Base-by-base conservation (phyloP, 352 stramenopile genomes). In the Salisapilia sapeloensis region DNA sequence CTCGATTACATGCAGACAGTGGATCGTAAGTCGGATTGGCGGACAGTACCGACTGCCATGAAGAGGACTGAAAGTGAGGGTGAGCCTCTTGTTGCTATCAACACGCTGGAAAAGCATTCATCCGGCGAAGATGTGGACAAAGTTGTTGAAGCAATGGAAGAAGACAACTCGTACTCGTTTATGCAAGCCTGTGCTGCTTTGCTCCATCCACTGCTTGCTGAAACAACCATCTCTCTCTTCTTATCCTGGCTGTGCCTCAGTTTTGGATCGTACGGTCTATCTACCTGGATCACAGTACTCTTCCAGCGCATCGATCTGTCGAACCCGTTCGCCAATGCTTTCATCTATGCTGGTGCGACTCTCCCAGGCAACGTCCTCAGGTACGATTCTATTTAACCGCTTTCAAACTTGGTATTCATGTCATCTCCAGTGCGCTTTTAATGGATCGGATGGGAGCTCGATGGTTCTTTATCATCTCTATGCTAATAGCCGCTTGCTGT, bases 221-320 rank as follows among this genome's bases (percentile, higher is more conserved):
- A 36, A 4, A 84, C 69, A n/a, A 84, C 64, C 15, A 24, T 81
- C 4, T 65, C 64, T 29, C 33, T 84, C 32, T 32, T 81, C 8
- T 25, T 71, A 31, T 77, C 64, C 31, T 79, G 64, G 53, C 80
- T 78, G 29, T 85, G 65, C 32, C 56, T 82, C 29, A 85, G 66
- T 25, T 82, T 82, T 24, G 63, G 79, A 8, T 93, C 72, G 18
- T 96, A 96, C 41, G 83, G 83, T 4, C 63, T 96, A 12, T 63
- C 79, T 5, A 94, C 82, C 35, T 96, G 86, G 86, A 96, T 96
- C 46, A 95, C 91, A 5, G 78, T 78, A 34, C 46, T 96, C 2
- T 96, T 96, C 55, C 77, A 87, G 37, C 58, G 58, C n/a, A 79
- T 96, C 33, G 45, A 89, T 6, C 55, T 94, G 5, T 72, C 86